A percentile compares a stretch with the other conserved stretches of the same genome.
Conservation (phyloP, 2,329 filamentous ascomycete species). For the Exophiala dermatitidis region DNA sequence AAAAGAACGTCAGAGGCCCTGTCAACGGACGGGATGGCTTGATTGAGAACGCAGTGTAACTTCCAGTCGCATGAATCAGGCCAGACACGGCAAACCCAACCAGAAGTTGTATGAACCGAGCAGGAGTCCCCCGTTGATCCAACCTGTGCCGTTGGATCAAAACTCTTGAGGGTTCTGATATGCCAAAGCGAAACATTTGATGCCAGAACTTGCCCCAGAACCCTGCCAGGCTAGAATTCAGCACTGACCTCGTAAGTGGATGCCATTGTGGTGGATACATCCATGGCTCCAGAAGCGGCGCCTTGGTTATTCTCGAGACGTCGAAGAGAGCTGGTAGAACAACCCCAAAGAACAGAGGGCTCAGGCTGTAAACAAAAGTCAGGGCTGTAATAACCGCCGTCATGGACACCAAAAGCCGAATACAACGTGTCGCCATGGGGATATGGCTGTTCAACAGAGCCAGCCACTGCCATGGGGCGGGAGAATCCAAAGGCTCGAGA, state of each 20-base stretch:
- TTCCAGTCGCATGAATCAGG: slow-evolving; percentile 63
- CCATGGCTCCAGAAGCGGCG: slow-evolving; percentile 54
- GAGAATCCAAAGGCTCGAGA: slow-evolving; percentile 43
- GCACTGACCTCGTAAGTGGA: slow-evolving; percentile 32
- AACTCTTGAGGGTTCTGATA: slow-evolving; percentile 30
- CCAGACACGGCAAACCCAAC: slow-evolving; percentile 61
- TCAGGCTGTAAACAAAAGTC: slow-evolving; percentile 52
- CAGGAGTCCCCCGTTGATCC: slow-evolving; percentile 23
- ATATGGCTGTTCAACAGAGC: slow-evolving; percentile 9
- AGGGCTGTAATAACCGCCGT: slow-evolving; percentile 55
- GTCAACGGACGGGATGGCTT: slow-evolving; percentile 47
- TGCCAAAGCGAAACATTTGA: slow-evolving; percentile 70
- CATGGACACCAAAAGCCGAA: slow-evolving; percentile 53
- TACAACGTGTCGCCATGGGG: slow-evolving; percentile 39
- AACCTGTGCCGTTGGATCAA: slow-evolving; percentile 13
- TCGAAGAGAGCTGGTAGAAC: slow-evolving; percentile 45
- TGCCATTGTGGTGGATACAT: slow-evolving; percentile 56
- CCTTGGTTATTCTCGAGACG: slow-evolving; percentile 44
- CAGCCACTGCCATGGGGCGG: slow-evolving; percentile 31
- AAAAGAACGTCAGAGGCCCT: slow-evolving; percentile 60
- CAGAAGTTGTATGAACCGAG: slow-evolving; percentile 37
- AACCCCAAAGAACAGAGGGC: slow-evolving; percentile 54
- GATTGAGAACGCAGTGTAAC: slow-evolving; percentile 55
- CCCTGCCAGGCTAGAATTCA: slow-evolving; percentile 64
- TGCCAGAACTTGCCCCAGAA: slow-evolving; percentile 90